phyloP scores from a whole-genome alignment of 208 protist species.

The Leishmania mexicana region DNA sequence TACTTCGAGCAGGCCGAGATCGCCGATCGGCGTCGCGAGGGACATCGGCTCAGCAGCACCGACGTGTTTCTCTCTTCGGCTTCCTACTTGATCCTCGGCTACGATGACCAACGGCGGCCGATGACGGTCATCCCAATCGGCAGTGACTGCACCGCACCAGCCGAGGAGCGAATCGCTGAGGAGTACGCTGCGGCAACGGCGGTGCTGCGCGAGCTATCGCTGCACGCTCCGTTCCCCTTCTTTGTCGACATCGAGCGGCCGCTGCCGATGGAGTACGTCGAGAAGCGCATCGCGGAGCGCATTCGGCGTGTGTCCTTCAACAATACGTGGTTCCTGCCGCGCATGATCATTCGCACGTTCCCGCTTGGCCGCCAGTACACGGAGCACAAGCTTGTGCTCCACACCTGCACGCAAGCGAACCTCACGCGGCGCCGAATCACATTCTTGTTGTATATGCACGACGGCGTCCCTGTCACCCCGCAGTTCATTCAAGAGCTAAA shows the following conservation, averaged over 20 bases:
- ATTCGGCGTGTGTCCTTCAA: slow-evolving; percentile 85
- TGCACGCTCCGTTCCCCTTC: slow-evolving; percentile 76
- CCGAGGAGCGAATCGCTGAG: slow-evolving; percentile 39
- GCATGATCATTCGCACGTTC: slow-evolving; percentile 83
- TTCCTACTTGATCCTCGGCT: slow-evolving; percentile 76
- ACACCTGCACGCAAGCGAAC: slow-evolving; percentile 88
- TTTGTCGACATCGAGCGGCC: slow-evolving; percentile 77
- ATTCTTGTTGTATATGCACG: slow-evolving; percentile 80
- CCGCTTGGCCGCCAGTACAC: slow-evolving; percentile 74
- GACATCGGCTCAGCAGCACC: slow-evolving; percentile 39
- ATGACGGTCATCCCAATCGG: slow-evolving; percentile 78
- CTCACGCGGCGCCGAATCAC: slow-evolving; percentile 80
- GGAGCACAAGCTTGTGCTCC: slow-evolving; percentile 74
- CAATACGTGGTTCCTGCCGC: slow-evolving; percentile 80
- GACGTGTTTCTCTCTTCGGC: slow-evolving; percentile 75
- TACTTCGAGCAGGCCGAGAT: slow-evolving; percentile 70
- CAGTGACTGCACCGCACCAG: slow-evolving; percentile 30
- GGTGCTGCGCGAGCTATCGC: slow-evolving; percentile 67
- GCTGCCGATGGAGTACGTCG: slow-evolving; percentile 61
- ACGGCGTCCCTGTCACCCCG: slow-evolving; percentile 67
- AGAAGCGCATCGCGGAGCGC: slow-evolving; percentile 74
- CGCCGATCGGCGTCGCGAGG: slow-evolving; percentile 30
- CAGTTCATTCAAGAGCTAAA: slow-evolving; percentile 58
- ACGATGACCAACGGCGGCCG: slow-evolving; percentile 69
- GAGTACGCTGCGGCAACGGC: slow-evolving; percentile 64